phyloP scores from a whole-genome alignment of 1,139 yeast genomes.

The Debaryomyces subglobosus region DNA sequence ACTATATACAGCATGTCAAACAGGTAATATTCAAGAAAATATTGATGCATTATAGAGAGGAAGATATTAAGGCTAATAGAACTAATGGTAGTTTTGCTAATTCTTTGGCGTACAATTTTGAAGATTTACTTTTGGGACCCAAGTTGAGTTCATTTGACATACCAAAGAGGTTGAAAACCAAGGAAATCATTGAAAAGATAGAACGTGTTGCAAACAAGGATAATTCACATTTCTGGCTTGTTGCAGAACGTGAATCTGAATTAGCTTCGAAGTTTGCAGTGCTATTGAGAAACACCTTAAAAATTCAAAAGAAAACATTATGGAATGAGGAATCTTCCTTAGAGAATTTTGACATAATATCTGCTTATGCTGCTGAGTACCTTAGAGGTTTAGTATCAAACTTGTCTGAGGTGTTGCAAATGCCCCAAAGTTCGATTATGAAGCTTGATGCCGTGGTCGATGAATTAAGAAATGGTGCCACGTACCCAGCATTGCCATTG shows the following conservation, averaged over 20 bases:
- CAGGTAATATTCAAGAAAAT: constrained; percentile 11
- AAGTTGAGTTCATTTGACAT: constrained; percentile 14
- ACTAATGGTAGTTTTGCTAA: constrained; percentile 4
- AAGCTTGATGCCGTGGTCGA: constrained; percentile 7
- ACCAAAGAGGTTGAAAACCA: constrained; percentile 6
- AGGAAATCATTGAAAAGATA: constrained; percentile 8
- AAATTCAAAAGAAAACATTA: constrained; percentile 6
- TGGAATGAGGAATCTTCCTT: background rate
- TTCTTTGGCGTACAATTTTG: constrained; percentile 13
- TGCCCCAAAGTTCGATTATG: constrained; percentile 6
- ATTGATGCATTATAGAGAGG: constrained; percentile 9
- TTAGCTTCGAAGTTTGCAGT: constrained; percentile 20
- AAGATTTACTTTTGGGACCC: constrained; percentile 23
- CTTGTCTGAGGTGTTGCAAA: constrained; percentile 5
- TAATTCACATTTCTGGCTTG: background rate
- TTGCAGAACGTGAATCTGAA: constrained; percentile 15
- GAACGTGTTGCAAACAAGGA: constrained; percentile 1
- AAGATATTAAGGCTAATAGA: constrained; percentile 8
- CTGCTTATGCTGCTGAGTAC: constrained; percentile 8
- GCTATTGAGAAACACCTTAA: constrained; percentile 20
- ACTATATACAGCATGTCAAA: constrained; percentile 9
- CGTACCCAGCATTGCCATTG: constrained; percentile 2
- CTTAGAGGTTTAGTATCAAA: constrained; percentile 8
- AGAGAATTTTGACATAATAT: constrained; percentile 4
- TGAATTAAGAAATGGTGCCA: constrained; percentile 6